Percentiles rank a stretch among this genome's conserved stretches.
Evolutionary conservation across 163 green algal species (phyloP).

Genomic region (Volvox carteri): DNA sequence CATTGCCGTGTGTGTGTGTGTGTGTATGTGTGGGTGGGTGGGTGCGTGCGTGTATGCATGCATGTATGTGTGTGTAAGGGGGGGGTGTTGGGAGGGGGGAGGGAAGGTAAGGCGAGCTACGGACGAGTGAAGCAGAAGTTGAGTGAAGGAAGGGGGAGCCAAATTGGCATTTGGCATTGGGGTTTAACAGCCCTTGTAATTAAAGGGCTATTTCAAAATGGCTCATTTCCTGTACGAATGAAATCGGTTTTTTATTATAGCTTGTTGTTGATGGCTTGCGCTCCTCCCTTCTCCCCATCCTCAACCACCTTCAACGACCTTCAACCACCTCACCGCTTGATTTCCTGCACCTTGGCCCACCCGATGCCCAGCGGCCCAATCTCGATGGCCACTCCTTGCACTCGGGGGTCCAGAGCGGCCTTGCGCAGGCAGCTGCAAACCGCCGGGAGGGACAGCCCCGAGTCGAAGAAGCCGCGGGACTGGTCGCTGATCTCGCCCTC

Average conservation of each 20-base stretch:
- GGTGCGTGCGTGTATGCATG: not conserved
- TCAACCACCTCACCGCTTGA: constrained; percentile 62
- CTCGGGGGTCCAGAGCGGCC: constrained; percentile 88
- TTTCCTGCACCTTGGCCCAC: constrained; percentile 93
- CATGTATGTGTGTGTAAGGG: not conserved
- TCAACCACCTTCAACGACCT: too few species aligned
- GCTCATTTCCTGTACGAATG: too few species aligned
- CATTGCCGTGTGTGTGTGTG: too few species aligned
- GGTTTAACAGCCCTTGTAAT: too few species aligned
- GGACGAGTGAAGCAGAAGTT: too few species aligned
- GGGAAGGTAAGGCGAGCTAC: too few species aligned
- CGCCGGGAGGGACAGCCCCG: constrained; percentile 70
- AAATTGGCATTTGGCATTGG: too few species aligned
- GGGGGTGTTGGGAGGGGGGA: too few species aligned
- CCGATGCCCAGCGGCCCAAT: constrained; percentile 85
- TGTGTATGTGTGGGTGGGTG: not conserved
- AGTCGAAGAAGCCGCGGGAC: constrained; percentile 70
- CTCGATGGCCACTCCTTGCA: constrained; percentile 80
- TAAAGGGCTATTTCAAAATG: too few species aligned
- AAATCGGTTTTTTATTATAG: too few species aligned
- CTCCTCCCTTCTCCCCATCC: not conserved
- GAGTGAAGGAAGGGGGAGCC: too few species aligned
- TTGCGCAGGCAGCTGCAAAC: constrained; percentile 87
- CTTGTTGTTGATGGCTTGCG: not conserved
- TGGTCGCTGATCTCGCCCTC: constrained; percentile 79